Evolutionary conservation across 2,329 filamentous ascomycete species (phyloP).

Genomic region (Westerdykella aurantiaca): DNA sequence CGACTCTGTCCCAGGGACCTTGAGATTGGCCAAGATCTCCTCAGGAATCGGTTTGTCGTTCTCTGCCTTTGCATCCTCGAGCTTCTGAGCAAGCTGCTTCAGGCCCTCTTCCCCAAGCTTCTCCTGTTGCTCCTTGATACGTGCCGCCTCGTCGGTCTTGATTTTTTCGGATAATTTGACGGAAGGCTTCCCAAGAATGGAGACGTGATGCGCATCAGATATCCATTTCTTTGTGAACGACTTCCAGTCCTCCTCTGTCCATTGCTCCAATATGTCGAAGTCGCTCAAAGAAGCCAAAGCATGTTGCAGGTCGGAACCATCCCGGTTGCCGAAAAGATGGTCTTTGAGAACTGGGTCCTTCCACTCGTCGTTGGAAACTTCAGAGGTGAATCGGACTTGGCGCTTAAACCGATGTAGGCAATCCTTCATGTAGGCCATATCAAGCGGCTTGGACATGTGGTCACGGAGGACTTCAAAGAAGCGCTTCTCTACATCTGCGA

Average conservation of each 20-base stretch:
- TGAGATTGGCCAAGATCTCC: slow-evolving; percentile 72
- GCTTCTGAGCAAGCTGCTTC: slow-evolving; percentile 63
- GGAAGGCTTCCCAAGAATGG: slow-evolving; percentile 83
- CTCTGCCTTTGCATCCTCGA: slow-evolving; percentile 78
- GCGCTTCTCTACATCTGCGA: slow-evolving; percentile 76
- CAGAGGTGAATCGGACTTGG: slow-evolving; percentile 76
- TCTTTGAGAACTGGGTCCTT: slow-evolving; percentile 83
- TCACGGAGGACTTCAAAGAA: slow-evolving; percentile 79
- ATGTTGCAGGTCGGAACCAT: slow-evolving; percentile 54
- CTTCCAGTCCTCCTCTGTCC: slow-evolving; percentile 81
- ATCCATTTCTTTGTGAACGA: slow-evolving; percentile 78
- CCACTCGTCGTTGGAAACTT: slow-evolving; percentile 75
- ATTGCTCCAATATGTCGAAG: slow-evolving; percentile 65
- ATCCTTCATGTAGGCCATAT: slow-evolving; percentile 85
- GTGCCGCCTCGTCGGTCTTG: slow-evolving; percentile 72
- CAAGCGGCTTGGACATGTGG: slow-evolving; percentile 70
- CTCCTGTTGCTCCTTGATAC: slow-evolving; percentile 72
- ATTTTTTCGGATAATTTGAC: slow-evolving; percentile 70
- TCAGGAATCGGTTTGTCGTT: slow-evolving; percentile 84
- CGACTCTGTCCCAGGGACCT: slow-evolving; percentile 77
- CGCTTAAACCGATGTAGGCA: slow-evolving; percentile 77
- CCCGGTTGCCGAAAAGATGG: slow-evolving; percentile 80
- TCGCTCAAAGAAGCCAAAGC: slow-evolving; percentile 42
- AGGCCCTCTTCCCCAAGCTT: slow-evolving; percentile 78
- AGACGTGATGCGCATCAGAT: slow-evolving; percentile 76